Base-by-base conservation (phyloP, 2,329 filamentous ascomycete species). In the Chrysosporium queenslandicum region DNA sequence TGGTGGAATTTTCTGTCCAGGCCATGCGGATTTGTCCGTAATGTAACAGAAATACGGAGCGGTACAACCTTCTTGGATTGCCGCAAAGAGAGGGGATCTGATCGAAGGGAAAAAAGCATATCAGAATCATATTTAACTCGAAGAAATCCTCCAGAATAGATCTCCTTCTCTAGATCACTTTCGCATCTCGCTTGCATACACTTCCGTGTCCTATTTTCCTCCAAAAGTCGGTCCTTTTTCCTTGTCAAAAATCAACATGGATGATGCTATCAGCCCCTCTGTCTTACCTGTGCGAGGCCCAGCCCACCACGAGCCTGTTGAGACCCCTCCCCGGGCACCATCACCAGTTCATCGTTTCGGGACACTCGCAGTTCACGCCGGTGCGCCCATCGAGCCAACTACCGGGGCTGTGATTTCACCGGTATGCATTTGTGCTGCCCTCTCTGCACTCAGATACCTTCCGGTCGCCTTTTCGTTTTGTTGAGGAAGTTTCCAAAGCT, bases 361-460 rank as follows among this genome's bases (percentile, higher is more conserved):
- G 56, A 98, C 92, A 45, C 80, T 94, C 56, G 92, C 92, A 53
- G 92, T 98, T 18, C 92, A 98, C 71, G 90, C 91, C 58, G 92
- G 92, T 56, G 80, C 88, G 40, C 87, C 87, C 62, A 87, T 94
- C 68, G 92, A 98, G 72, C 86, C 91, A 45, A 75, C 80, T 37
- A 98, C 91, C 21, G 92, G 92, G 58, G 92, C 92, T 60, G 92
- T 98, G 63, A 98, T 98, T 68, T 88, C 92, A 71, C 74, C 92
- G 61, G 79, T 81, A 66, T 48, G 50, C 12, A 29, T 34, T 32
- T 23, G 23, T 16, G 43, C 27, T 7, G 23, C 9, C 20, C 4
- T 45, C 12, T 18, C 14, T 23, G 21, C 9, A 30, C 27, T 37
- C 8, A 11, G 9, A 29, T 9, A 23, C 11, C n/a, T 12, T 34